Conservation (phyloP, 2,329 filamentous ascomycete species). For the Beauveria medogensis region DNA sequence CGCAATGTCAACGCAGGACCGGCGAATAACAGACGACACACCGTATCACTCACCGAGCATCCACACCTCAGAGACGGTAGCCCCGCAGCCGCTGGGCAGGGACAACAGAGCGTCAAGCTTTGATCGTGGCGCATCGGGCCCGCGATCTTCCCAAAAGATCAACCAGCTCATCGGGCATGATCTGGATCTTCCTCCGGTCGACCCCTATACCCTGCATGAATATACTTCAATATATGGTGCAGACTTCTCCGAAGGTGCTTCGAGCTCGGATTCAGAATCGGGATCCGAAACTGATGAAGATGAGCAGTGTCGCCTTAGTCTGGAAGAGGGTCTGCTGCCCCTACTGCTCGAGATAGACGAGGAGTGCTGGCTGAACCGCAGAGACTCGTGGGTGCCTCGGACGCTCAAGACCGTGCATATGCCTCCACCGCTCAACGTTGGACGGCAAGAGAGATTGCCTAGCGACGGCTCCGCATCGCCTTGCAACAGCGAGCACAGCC, state of each 20-base stretch:
- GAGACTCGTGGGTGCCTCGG: conserved; percentile 1
- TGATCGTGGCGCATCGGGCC: conserved; percentile 14
- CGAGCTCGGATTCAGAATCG: not conserved
- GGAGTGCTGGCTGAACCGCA: not conserved
- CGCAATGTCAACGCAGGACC: not conserved
- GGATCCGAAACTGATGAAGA: not conserved
- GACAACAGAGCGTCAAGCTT: not conserved
- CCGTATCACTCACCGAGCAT: not conserved
- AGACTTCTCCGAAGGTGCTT: not conserved
- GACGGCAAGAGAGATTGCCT: not conserved
- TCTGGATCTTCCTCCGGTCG: conserved; percentile 18
- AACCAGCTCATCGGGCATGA: conserved; percentile 34
- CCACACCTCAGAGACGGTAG: not conserved
- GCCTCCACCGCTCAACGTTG: not conserved
- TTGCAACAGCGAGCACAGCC: not conserved
- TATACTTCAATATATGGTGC: not conserved
- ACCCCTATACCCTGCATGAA: not conserved
- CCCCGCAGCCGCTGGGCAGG: not conserved
- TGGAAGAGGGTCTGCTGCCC: not conserved
- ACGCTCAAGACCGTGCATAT: not conserved
- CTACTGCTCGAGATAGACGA: conserved; percentile 2
- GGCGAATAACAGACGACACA: not conserved
- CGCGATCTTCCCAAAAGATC: conserved; percentile 30
- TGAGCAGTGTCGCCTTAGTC: not conserved
- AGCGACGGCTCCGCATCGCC: not conserved